Percentiles rank a stretch among this genome's conserved stretches.
phyloP scores from a whole-genome alignment of 192 early-diverging fungal species.

The Coemansia sp. region DNA sequence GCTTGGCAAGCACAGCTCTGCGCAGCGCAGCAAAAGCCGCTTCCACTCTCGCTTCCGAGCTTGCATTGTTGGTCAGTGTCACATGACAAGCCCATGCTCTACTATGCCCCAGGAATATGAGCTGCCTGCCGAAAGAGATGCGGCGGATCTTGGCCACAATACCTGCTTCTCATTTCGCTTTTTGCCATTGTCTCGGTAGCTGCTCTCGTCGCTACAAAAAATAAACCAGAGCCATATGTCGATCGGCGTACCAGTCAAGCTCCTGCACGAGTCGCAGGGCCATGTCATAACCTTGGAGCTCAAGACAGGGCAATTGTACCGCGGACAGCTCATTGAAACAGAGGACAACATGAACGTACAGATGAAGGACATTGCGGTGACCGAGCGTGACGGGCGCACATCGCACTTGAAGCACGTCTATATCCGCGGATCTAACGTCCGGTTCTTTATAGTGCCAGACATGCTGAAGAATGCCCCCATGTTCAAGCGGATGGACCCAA shows the following conservation, averaged over 20 bases:
- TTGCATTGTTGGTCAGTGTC: background rate
- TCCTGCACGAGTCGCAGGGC: conserved; percentile 96
- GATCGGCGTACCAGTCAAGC: conserved; percentile 90
- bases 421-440: conserved; percentile 87
- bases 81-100: conserved; percentile 1
- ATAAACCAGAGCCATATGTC: conserved; percentile 62
- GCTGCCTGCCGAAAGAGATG: background rate
- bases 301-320: conserved; percentile 91
- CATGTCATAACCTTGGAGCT: conserved; percentile 95
- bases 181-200: background rate
- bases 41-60: background rate
- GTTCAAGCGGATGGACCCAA: conserved; percentile 92
- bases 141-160: background rate
- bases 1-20: background rate
- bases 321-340: conserved; percentile 90
- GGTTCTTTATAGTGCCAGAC: conserved; percentile 97
- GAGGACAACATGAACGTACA: conserved; percentile 99
- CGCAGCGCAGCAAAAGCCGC: background rate
- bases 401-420: conserved; percentile 95
- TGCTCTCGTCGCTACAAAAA: background rate
- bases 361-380: conserved; percentile 90
- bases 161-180: background rate
- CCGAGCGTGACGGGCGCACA: conserved; percentile 86
- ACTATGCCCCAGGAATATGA: background rate
- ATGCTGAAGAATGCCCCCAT: conserved; percentile 99